Evolutionary conservation across 2,329 filamentous ascomycete genomes (phyloP), one percentile per base, ranked within the genome.

Genomic region (Penicillium sp.): DNA sequence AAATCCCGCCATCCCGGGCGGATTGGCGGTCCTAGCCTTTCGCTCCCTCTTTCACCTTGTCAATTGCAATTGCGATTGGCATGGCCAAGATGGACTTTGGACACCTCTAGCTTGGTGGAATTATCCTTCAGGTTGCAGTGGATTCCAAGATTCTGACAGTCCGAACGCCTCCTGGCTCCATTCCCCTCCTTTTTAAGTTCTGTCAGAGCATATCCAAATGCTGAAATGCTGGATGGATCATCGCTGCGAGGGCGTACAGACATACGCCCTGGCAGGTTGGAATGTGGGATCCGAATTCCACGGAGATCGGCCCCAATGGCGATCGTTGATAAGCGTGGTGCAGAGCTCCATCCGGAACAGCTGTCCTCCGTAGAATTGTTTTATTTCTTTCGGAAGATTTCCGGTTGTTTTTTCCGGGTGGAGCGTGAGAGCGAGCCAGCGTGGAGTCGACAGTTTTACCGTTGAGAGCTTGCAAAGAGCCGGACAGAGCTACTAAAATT

Each of bases 401-500:
- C 51, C 53, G 53, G 10, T 12, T 29, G 36, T 34, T 34, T 42
- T 42, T 13, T 18, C 10, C 20, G 13, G 20, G 10, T 17, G 41
- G 34, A 37, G 37, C 32, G 24, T 13, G 20, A 34, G 18, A 12
- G 13, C 12, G 29, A 21, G 26, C 20, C 18, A 32, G 18, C 13
- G 17, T 33, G 40, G 47, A 44, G 41, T 50, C 41, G 30, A 42
- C 30, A 42, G 15, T 6, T n/a, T n/a, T 23, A 43, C 23, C n/a
- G 15, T 26, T 7, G 26, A 27, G 26, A 24, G 17, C 12, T n/a
- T 20, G 36, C 29, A 26, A 40, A 49, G 18, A 33, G 43, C 44
- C 39, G 29, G 40, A 41, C 34, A 47, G 41, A 13, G 21, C 18
- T 43, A 52, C 47, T 49, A 54, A 61, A 60, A 64, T 65, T 67